Base-by-base conservation (phyloP, 768 basidiomycete species). In the Pisolithus sp. region DNA sequence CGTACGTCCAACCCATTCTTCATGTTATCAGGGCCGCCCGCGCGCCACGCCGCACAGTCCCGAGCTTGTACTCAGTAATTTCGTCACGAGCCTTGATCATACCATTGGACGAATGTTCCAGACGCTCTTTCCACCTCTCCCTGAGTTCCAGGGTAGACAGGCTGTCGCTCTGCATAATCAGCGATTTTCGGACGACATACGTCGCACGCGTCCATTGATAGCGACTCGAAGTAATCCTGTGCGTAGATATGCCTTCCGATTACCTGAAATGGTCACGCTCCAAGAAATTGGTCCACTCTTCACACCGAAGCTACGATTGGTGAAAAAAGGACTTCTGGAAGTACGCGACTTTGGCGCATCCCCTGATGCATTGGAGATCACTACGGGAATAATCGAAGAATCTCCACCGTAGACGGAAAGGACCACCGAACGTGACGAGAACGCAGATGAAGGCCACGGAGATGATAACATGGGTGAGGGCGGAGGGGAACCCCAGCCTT, bases 211-310 rank as follows among this genome's bases (percentile, higher is more conserved):
- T 23, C 17, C 7, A 8, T 42, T 54, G 7, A 49, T 54, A 28
- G 24, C 37, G 31, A 7, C 48, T 43, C 7, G 63, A 21, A 67
- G 24, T 20, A 17, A 43, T 24, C 13, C 52, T 34, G 13, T 6
- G 46, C 15, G 31, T 55, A 94, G 90, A 61, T 95, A 93, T 68
- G 93, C 92, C 38, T 98, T 94, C 71, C 83, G 88, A 46, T 93
- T 90, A 2, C 76, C 87, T 3, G 93, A 94, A 57, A 93, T 89
- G 65, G 93, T 95, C 8, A 82, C 87, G 7, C 70, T 99, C 28
- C 96, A 99, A 65, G 96, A 99, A 69, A 99, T 99, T 56, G 96
- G 96, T 2, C 96, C 96, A 7, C 83, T 95, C 30, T 96, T 99
- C 64, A 98, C 96, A 0, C 76, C 98, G 10, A 98, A 98, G 70